Evolutionary conservation across 805 yeast genomes (phyloP), one percentile per base, ranked within the genome.

Genomic region (Maudiozyma serrabonitensis): DNA sequence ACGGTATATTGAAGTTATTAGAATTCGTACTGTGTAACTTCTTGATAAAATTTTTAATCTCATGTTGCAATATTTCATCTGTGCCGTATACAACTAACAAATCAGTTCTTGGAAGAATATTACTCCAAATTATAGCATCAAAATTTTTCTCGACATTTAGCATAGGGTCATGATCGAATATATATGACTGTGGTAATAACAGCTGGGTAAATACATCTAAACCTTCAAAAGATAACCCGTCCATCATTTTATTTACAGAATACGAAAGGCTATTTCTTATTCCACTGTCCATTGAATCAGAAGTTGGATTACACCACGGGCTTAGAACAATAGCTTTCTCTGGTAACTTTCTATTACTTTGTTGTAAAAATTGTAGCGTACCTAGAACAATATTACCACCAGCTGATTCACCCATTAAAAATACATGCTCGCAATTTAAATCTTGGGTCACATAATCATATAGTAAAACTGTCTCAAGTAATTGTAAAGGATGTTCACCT

Each of bases 251-350:
- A 16, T 32, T 11, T 4, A 31, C 16, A n/a, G 39, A 39, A 21
- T 16, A 18, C 8, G 38, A 13, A 19, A 51, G 53, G 18, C 50
- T 51, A 9, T 43, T 45, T n/a, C 21, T 41, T n/a, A 25, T 13
- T 23, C 19, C 43, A 23, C 13, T 15, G 13, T 25, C 4, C 15
- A 19, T 13, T 11, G 37, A 38, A 9, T 42, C 12, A 5, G 23
- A 32, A 1, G 58, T 49, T n/a, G 60, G 57, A 46, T 61, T 58
- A 21, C 56, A 48, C 66, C 66, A 61, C 7, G 66, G 66, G 41
- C 64, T 60, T 12, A 61, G 45, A 2, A 48, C 51, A n/a, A 60
- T 34, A 19, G 55, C 58, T 46, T 55, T 56, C 21, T 49, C 44
- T 11, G 66, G 66, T 12, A 50, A n/a, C 1, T 6, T 26, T 35